phyloP scores from a whole-genome alignment of 495 filamentous ascomycete genomes.

The Trichoderma asperelloides region DNA sequence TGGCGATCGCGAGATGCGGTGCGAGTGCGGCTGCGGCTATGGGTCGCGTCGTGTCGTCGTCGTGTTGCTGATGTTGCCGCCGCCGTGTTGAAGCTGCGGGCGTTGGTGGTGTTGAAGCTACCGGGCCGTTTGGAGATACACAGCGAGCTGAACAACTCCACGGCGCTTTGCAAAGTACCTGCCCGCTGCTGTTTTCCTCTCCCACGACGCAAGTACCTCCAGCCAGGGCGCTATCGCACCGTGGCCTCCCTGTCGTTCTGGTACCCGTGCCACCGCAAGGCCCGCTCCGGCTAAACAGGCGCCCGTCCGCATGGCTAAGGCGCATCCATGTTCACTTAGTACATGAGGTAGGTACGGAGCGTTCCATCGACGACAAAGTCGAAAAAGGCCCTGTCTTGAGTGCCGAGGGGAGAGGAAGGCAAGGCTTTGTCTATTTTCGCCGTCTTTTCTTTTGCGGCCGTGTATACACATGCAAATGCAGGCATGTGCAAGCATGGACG shows the following conservation, averaged over 20 bases:
- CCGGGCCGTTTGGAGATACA: no score
- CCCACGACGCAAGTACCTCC: neutral
- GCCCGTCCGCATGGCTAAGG: neutral
- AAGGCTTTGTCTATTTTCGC: neutral
- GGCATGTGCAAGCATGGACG: neutral
- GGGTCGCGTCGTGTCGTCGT: neutral
- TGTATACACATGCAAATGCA: neutral
- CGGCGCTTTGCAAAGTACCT: neutral
- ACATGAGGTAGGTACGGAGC: neutral
- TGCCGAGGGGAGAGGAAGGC: no score
- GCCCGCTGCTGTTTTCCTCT: neutral
- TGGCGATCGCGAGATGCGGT: neutral
- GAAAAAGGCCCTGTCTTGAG: neutral
- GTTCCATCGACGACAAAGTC: neutral
- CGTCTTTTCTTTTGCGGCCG: neutral
- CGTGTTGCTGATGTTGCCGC: no score
- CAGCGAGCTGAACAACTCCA: no score
- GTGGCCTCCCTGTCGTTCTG: neutral
- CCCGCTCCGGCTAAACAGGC: conserved; percentile 7
- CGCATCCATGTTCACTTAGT: neutral
- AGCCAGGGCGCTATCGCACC: neutral
- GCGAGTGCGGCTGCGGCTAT: neutral
- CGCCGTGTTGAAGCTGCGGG: no score
- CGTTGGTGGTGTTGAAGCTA: no score
- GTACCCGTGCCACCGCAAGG: conserved; percentile 5